Percentiles rank a stretch among this genome's conserved stretches.
These are phyloP conservation scores for Amylostereum chailletii DNA, from an alignment of 1,284 basidiomycete genomes.

Conservation along the genomic window DNA sequence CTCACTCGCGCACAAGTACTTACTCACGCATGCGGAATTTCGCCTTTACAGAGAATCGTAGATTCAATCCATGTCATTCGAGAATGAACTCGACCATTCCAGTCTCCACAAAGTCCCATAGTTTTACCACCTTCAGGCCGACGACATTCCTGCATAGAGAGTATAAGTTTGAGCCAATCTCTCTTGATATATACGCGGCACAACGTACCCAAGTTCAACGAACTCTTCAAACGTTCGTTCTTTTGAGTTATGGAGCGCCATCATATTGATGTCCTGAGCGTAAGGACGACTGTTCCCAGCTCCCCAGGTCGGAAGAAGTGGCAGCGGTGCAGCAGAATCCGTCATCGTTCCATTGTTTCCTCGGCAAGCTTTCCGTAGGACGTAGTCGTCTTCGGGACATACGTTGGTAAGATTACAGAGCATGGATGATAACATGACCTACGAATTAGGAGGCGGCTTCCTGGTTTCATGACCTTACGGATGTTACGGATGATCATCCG, in stretches of 20 bases:
- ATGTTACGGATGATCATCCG: conserved; percentile 18
- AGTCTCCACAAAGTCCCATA: not conserved
- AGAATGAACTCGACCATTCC: not conserved
- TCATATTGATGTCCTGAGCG: not conserved
- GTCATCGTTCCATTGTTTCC: too few relatives aligned
- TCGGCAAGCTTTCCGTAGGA: too few relatives aligned
- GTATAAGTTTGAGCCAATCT: too few relatives aligned
- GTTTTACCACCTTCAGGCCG: not conserved
- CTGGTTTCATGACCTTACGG: conserved; percentile 14
- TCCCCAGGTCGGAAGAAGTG: not conserved
- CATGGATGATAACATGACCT: conserved; percentile 1
- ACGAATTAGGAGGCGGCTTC: conserved; percentile 15
- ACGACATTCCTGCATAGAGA: too few relatives aligned
- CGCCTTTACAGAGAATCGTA: too few relatives aligned
- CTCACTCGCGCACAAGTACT: too few relatives aligned
- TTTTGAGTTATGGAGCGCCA: not conserved
- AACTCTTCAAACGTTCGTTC: not conserved
- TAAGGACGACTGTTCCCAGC: not conserved
- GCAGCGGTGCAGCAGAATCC: not conserved
- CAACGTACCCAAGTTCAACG: not conserved
- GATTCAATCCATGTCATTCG: too few relatives aligned
- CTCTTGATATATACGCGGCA: too few relatives aligned
- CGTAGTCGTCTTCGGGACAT: too few relatives aligned
- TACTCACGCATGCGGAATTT: too few relatives aligned
- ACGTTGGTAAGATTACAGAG: too few relatives aligned